Evolutionary conservation across 1,139 yeast genomes (phyloP).

Genomic region (Lodderomyces metapsilosis): DNA sequence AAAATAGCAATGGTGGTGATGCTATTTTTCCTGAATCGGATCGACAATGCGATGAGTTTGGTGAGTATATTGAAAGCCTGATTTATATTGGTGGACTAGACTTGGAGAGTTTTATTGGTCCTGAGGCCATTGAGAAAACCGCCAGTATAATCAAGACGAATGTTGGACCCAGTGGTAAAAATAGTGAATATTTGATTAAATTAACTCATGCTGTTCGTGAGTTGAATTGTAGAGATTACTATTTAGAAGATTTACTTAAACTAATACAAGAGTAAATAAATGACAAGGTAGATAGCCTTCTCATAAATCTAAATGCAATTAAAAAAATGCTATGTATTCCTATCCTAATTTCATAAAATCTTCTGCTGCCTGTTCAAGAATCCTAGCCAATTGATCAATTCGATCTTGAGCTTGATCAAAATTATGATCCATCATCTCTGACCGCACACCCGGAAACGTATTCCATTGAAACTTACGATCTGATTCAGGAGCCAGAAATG

Average conservation of each 20-base stretch:
- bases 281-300: not conserved
- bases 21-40: constrained; percentile 9
- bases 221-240: constrained; percentile 41
- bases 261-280: constrained; percentile 8
- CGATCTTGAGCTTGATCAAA: constrained; percentile 58
- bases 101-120: constrained; percentile 82
- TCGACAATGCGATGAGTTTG: constrained; percentile 27
- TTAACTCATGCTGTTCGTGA: constrained; percentile 53
- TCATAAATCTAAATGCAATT: too few relatives aligned
- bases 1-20: constrained; percentile 15
- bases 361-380: constrained; percentile 26
- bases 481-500: constrained; percentile 50
- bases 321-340: too few relatives aligned
- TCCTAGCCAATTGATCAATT: constrained; percentile 45
- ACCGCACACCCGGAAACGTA: constrained; percentile 75
- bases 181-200: constrained; percentile 63
- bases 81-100: constrained; percentile 84
- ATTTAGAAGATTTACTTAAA: constrained; percentile 35
- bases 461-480: constrained; percentile 50
- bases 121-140: constrained; percentile 58
- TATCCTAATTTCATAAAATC: constrained; percentile 11
- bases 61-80: constrained; percentile 50
- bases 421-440: constrained; percentile 51
- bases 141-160: constrained; percentile 58
- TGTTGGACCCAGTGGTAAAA: constrained; percentile 80